Base-by-base conservation (phyloP, 257 asterid genomes). In the Anisodus tanguticus region DNA sequence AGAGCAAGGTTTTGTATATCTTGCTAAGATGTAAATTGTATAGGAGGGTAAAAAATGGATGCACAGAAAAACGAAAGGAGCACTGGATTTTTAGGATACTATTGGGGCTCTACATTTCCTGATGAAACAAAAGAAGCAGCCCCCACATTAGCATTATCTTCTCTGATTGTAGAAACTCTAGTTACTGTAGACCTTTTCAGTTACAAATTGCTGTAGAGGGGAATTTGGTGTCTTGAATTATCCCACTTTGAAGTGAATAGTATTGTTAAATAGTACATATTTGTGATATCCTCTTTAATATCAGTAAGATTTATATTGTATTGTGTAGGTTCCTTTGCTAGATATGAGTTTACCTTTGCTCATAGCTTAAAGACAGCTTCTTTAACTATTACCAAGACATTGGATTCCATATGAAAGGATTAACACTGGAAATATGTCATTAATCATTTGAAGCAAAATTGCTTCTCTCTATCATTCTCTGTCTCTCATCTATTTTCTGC, bases 11-110 rank as follows among this genome's bases (percentile, higher is more conserved):
- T 53, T 8, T 77, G 31, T 53, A 77, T 4, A 53, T 12, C 51
- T 51, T 76, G 81, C 47, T 53, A 77, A 31, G 49, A 26, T 77
- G 64, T 77, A 53, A 77, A 77, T 13, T 53, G 22, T 77, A 53
- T 6, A 26, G 7, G 53, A 69, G 77, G 77, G 67, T 26, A 69
- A 16, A 12, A 69, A 69, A 15, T 15, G 63, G 58, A 51, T 26
- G n/a, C 60, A 51, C 39, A 72, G 80, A 10, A 45, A 45, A 71
- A n/a, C 37, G 8, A 45, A 9, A 67, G 45, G 59, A 45, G 59
- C 59, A 72, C 58, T 51, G 45, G 26, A 26, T 53, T 77, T 77
- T 11, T 22, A 41, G 19, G 49, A 62, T 74, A 49, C 58, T 10
- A 22, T 7, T 74, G 12, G 41, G 11, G 60, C 9, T 72, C 41